Evolutionary conservation across 192 early-diverging fungal species (phyloP), one percentile per base, ranked within the genome.

Genomic region (Linnemannia schmuckeri): DNA sequence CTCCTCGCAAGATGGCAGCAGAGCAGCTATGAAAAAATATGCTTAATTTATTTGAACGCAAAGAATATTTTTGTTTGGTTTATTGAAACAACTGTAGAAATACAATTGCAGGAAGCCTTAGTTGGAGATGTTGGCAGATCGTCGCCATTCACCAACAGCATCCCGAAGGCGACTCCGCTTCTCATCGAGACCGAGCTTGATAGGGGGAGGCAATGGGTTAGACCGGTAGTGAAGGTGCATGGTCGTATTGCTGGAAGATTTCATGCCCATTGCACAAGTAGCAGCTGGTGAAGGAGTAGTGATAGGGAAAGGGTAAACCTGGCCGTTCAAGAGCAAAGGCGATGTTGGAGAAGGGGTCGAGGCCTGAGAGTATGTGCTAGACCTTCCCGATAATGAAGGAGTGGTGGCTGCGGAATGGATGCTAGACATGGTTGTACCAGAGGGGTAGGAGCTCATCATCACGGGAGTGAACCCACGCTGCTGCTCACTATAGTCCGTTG

Each of bases 121-220:
- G 38, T n/a, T 33, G 22, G 82, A 84, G 15, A 49, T 68, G 35
- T 63, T 79, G 20, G 83, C 27, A 20, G 83, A 42, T n/a, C 83
- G 83, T 22, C 83, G 78, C 83, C 83, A 85, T n/a, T 85, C 83
- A 3, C 74, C 63, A 57, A 85, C 83, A 13, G 83, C 83, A 37
- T 79, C 83, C 1, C 78, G 66, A 2, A 85, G 78, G 13, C 83
- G 72, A 10, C 69, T 76, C 54, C 83, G 44, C 55, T 80, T 79
- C 44, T 80, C 78, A 40, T 85, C 83, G 4, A 76, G 49, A 24
- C 74, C 74, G 7, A 47, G 42, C 8, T 77, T 73, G 35, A 77
- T 69, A 12, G 79, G 84, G 24, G 69, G 17, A 52, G 84, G 84
- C 79, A 86, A 55, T 0, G 84, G 79, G 74, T 77, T 86, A 22